Base-by-base conservation (phyloP, 192 early-diverging fungal species). In the Endogone sp. region DNA sequence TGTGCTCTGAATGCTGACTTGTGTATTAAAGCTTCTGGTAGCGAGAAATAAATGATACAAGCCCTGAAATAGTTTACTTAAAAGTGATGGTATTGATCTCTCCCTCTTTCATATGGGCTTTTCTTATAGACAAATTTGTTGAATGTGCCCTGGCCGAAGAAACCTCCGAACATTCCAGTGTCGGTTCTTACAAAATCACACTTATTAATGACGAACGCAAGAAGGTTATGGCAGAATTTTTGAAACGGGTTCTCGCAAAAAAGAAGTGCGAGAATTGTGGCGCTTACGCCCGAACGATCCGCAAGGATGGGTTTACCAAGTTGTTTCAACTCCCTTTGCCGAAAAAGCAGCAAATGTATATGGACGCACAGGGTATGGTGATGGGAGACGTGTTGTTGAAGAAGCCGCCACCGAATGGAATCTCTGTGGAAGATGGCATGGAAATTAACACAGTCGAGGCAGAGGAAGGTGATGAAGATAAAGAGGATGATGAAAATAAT, bases 261-360 rank as follows among this genome's bases (percentile, higher is more conserved):
- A 77, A 64, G 29, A 81, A 82, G 29, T 94, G 92, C 69, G 80
- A 81, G 54, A 88, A 92, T 79, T 94, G 92, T 75, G 72, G 74
- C 8, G 81, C 73, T 11, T 74, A 80, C 23, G 67, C 82, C n/a
- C 90, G 91, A 64, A 86, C 89, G 65, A 81, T 95, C 66, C 83
- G 94, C 24, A 90, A 86, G 62, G 95, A 96, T 66, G 93, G 92
- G 6, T 79, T 85, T 67, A 79, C 87, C 65, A 97, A 97, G 78
- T 81, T 98, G 25, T 97, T 97, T 82, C 82, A 92, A 70, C 86
- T 88, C 67, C 81, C 85, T 57, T 77, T 95, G 71, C 68, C 76
- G 30, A 81, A 82, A 63, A 96, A 93, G 75, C 78, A 87, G 66
- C 81, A 82, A 69, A 67, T 72, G 0, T 44, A 54, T 4, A 91